These are phyloP conservation scores for Pichia sp. DNA, from an alignment of 1,139 yeast genomes.

Conservation along the genomic window DNA sequence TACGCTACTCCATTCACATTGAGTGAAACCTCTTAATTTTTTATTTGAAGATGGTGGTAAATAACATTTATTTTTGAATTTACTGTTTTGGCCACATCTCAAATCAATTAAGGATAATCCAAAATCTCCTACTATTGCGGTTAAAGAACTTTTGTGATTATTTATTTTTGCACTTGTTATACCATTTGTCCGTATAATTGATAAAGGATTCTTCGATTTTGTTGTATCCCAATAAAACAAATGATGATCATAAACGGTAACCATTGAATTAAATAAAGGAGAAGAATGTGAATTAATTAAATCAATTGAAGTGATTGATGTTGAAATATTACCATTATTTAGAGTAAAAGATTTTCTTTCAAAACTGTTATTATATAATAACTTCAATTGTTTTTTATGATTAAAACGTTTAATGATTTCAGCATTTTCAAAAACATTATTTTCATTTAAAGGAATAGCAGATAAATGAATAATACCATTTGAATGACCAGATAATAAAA, in stretches of 20 bases:
- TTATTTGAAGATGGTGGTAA: conserved; percentile 1
- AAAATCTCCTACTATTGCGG: conserved; percentile 61
- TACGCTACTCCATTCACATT: conserved; percentile 57
- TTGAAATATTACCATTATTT: conserved; percentile 24
- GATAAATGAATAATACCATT: conserved; percentile 66
- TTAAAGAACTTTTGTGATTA: conserved; percentile 40
- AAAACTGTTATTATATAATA: conserved; percentile 2
- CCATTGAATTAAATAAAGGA: conserved; percentile 39
- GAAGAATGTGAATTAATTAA: conserved; percentile 35
- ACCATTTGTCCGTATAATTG: conserved; percentile 49
- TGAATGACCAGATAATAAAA: conserved; percentile 61
- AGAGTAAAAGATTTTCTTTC: conserved; percentile 13
- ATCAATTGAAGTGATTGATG: conserved; percentile 32
- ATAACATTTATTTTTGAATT: conserved; percentile 2
- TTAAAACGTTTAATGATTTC: conserved; percentile 70
- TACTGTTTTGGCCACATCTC: conserved; percentile 31
- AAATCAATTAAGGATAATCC: conserved; percentile 69
- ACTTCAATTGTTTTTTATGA: conserved; percentile 53
- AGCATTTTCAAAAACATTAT: conserved; percentile 41
- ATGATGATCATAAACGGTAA: conserved; percentile 57
- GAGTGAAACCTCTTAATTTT: conserved; percentile 30
- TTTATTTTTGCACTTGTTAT: conserved; percentile 48
- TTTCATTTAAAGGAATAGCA: conserved; percentile 42
- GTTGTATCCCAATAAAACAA: conserved; percentile 67
- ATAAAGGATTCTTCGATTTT: conserved; percentile 46